Evolutionary conservation across 164 flowering plant genomes (phyloP).

Genomic region (Santalum album): DNA sequence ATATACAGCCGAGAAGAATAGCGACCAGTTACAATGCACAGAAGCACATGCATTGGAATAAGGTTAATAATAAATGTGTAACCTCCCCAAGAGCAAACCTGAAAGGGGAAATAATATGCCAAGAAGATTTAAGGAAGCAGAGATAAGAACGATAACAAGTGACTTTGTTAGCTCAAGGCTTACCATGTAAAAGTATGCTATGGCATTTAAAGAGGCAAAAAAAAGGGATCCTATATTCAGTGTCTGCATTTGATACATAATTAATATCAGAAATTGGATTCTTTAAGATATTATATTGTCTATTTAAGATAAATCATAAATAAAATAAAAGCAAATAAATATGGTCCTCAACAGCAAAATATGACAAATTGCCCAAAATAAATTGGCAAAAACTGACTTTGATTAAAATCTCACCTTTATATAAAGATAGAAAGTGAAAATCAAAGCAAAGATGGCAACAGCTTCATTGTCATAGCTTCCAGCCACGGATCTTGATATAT

Average conservation of each 20-base stretch:
- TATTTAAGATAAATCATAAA: too few relatives aligned
- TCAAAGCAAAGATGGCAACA: conserved; percentile 97
- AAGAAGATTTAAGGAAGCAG: conserved; percentile 3
- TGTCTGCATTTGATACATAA: conserved; percentile 54
- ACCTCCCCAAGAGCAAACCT: conserved; percentile 99
- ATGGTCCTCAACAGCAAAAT: too few relatives aligned
- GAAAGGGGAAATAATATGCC: conserved; percentile 11
- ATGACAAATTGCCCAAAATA: background rate
- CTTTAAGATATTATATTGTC: too few relatives aligned
- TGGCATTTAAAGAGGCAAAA: conserved; percentile 87
- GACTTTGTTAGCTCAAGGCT: conserved; percentile 7
- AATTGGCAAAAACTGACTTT: background rate
- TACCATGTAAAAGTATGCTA: conserved; percentile 97
- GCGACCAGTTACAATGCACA: conserved; percentile 96
- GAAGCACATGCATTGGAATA: conserved; percentile 96
- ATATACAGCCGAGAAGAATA: conserved; percentile 90
- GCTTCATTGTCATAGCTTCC: conserved; percentile 99
- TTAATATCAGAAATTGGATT: conserved; percentile 6
- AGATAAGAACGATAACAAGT: conserved; percentile 3
- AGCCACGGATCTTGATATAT: conserved; percentile 97
- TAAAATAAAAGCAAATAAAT: too few relatives aligned
- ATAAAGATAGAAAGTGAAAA: conserved; percentile 94
- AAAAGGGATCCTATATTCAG: conserved; percentile 96
- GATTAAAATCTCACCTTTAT: conserved; percentile 54
- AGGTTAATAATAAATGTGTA: conserved; percentile 97